phyloP scores from a whole-genome alignment of 768 basidiomycete genomes.

The Russula foetens region DNA sequence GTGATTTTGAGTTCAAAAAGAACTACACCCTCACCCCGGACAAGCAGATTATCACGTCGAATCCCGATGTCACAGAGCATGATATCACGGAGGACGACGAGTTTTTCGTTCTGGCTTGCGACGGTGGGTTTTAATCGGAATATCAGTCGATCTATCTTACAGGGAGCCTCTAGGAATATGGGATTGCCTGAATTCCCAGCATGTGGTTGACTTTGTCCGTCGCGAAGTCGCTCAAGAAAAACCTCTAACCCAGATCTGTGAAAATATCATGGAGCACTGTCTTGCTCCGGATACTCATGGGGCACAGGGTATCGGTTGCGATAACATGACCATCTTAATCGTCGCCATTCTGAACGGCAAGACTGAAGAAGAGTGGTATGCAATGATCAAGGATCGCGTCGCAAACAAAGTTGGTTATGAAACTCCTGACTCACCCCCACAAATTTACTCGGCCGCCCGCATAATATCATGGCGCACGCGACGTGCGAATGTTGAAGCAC shows the following conservation, averaged over 20 bases:
- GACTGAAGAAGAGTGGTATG: constrained; percentile 88
- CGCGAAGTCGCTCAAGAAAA: constrained; percentile 73
- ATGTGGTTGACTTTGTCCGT: constrained; percentile 84
- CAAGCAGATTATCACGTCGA: constrained; percentile 87
- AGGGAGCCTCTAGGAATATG: constrained; percentile 72
- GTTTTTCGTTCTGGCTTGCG: constrained; percentile 94
- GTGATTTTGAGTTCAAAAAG: constrained; percentile 99
- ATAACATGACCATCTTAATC: constrained; percentile 97
- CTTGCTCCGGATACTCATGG: constrained; percentile 89
- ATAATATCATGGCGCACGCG: constrained; percentile 55
- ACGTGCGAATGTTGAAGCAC: constrained; percentile 37
- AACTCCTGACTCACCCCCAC: constrained; percentile 69
- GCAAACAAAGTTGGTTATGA: constrained; percentile 63
- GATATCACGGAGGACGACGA: constrained; percentile 84
- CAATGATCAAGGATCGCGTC: constrained; percentile 81
- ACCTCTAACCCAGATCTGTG: constrained; percentile 74
- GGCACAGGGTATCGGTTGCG: constrained; percentile 90
- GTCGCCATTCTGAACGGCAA: constrained; percentile 81
- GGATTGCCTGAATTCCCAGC: constrained; percentile 94
- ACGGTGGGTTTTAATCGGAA: constrained; percentile 50
- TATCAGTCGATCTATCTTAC: constrained; percentile 8
- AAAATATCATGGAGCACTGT: constrained; percentile 87
- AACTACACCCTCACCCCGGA: constrained; percentile 75
- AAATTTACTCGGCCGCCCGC: constrained; percentile 63
- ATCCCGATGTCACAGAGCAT: constrained; percentile 87